phyloP scores from a whole-genome alignment of 2,329 filamentous ascomycete genomes.

The Chaetomium globosum region DNA sequence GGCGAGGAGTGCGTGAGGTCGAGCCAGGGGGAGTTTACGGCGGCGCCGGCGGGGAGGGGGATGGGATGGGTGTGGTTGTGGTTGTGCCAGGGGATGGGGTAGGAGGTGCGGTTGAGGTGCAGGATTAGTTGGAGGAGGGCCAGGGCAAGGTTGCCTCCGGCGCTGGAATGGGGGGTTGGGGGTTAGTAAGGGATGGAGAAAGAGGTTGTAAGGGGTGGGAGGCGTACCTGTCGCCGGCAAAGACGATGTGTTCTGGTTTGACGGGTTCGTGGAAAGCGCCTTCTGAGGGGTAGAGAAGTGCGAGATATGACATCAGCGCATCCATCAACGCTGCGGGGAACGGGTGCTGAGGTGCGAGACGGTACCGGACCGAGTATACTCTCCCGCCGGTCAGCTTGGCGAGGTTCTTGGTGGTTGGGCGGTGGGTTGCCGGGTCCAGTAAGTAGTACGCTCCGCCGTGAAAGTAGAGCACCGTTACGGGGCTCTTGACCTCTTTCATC shows the following conservation, averaged over 20 bases:
- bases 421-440: conserved; percentile 69
- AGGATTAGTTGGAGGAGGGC: conserved; percentile 70
- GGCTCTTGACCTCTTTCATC: conserved; percentile 66
- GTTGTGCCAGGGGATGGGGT: conserved; percentile 62
- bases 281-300: conserved; percentile 70
- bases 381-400: conserved; percentile 68
- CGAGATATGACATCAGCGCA: conserved; percentile 71
- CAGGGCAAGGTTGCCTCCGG: conserved; percentile 71
- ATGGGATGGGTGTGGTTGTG: conserved; percentile 54
- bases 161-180: conserved; percentile 47
- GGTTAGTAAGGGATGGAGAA: conserved; percentile 1
- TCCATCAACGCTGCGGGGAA: conserved; percentile 77
- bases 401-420: conserved; percentile 60
- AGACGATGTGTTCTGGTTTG: conserved; percentile 65
- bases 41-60: conserved; percentile 67
- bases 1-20: conserved; percentile 68
- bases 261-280: conserved; percentile 69
- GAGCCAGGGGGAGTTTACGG: conserved; percentile 68
- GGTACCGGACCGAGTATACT: conserved; percentile 72
- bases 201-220: background rate
- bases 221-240: conserved; percentile 67
- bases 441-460: conserved; percentile 77
- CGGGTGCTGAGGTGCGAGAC: conserved; percentile 71
- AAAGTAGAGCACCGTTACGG: conserved; percentile 70
- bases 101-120: conserved; percentile 53